Evolutionary conservation across 805 yeast species (phyloP).

Genomic region (Blastobotrys attinorum): DNA sequence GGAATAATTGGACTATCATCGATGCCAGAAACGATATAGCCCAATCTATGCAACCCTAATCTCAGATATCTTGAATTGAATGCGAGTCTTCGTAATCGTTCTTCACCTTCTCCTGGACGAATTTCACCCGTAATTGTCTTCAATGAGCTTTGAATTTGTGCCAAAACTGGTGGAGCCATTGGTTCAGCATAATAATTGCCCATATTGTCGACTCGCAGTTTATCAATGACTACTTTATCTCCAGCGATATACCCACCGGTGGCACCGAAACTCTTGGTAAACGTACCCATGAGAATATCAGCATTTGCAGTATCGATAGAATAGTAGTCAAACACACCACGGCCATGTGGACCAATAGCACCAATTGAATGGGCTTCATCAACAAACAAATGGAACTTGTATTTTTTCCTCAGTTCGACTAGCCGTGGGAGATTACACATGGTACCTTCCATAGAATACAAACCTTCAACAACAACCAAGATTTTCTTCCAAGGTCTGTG

Average conservation of each 20-base stretch:
- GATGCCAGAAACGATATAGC: conserved; percentile 89
- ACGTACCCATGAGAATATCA: conserved; percentile 94
- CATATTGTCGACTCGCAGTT: conserved; percentile 63
- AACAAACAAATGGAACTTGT: conserved; percentile 81
- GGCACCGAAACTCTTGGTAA: conserved; percentile 97
- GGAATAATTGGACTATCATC: conserved; percentile 98
- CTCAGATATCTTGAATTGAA: conserved; percentile 92
- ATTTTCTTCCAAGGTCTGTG: conserved; percentile 89
- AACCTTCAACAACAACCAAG: conserved; percentile 83
- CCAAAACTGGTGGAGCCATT: conserved; percentile 83
- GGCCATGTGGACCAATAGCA: conserved; percentile 92
- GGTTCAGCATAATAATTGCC: conserved; percentile 76
- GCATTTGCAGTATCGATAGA: conserved; percentile 66
- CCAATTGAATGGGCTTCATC: conserved; percentile 99
- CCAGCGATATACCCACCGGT: conserved; percentile 98
- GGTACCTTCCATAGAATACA: conserved; percentile 73
- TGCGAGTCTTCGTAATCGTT: conserved; percentile 86
- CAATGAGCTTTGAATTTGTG: conserved; percentile 77
- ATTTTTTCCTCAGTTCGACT: conserved; percentile 67
- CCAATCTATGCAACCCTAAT: conserved; percentile 82
- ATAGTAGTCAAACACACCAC: conserved; percentile 93
- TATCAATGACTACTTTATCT: conserved; percentile 56
- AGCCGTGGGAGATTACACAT: conserved; percentile 72
- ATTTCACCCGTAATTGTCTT: conserved; percentile 71
- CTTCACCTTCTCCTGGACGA: conserved; percentile 88